Conservation (phyloP, 2,329 filamentous ascomycete species). For the Penicillium sp. region DNA sequence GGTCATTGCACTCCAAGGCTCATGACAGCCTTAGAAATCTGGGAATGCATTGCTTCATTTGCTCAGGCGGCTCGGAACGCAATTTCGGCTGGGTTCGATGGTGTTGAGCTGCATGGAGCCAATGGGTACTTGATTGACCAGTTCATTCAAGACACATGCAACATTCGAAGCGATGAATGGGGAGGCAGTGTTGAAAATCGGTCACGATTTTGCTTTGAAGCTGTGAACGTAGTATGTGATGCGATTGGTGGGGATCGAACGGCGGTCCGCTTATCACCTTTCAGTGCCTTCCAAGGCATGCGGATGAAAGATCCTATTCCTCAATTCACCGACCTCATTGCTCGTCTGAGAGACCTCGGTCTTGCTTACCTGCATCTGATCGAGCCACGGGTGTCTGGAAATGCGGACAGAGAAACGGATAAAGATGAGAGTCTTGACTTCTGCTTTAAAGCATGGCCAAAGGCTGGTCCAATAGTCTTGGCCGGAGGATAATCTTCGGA, state of each 20-base stretch:
- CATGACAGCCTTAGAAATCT: too few relatives aligned
- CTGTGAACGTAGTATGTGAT: conserved; percentile 43
- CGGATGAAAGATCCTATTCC: conserved; percentile 59
- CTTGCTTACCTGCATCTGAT: conserved; percentile 62
- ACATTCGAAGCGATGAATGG: conserved; percentile 31
- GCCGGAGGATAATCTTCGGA: conserved; percentile 46
- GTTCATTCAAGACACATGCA: conserved; percentile 10
- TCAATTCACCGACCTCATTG: conserved; percentile 59
- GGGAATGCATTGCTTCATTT: too few relatives aligned
- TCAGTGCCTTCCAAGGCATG: conserved; percentile 43
- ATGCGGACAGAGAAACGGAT: background rate
- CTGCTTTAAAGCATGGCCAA: conserved; percentile 46
- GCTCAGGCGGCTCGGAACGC: too few relatives aligned
- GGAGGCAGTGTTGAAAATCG: conserved; percentile 52
- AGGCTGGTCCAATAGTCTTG: conserved; percentile 47
- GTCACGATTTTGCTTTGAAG: conserved; percentile 53
- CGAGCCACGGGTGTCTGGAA: conserved; percentile 47
- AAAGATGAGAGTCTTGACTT: conserved; percentile 35
- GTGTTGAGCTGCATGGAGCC: too few relatives aligned
- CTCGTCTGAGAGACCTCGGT: conserved; percentile 49
- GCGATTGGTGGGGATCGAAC: conserved; percentile 44
- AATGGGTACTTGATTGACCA: too few relatives aligned
- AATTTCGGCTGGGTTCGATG: too few relatives aligned
- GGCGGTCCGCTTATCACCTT: conserved; percentile 47
- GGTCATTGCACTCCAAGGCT: too few relatives aligned